Conservation (phyloP, 805 yeast species). For the Candida jianshihensis region DNA sequence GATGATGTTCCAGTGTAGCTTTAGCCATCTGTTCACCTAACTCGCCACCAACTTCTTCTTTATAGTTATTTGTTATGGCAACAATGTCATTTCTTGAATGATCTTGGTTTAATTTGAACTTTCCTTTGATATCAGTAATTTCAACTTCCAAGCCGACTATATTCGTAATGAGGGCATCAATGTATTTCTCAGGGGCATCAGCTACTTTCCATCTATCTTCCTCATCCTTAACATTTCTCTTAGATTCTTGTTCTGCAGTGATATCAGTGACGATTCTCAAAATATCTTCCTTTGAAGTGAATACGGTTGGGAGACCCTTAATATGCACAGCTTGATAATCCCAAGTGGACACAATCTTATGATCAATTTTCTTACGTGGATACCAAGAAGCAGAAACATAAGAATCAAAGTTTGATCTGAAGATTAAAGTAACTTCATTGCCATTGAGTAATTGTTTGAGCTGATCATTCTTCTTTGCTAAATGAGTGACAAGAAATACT, state of each 20-base stretch:
- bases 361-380: conserved; percentile 46
- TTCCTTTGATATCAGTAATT: conserved; percentile 39
- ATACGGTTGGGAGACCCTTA: conserved; percentile 40
- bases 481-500: conserved; percentile 43
- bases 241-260: conserved; percentile 40
- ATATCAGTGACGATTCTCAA: conserved; percentile 36
- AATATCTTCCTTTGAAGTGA: conserved; percentile 41
- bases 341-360: conserved; percentile 68
- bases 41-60: conserved; percentile 30
- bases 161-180: conserved; percentile 36
- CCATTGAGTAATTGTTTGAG: conserved; percentile 31
- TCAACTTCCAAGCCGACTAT: conserved; percentile 53
- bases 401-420: conserved; percentile 39
- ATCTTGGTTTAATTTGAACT: conserved; percentile 54
- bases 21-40: conserved; percentile 14
- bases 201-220: conserved; percentile 40
- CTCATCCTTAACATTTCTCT: conserved; percentile 23
- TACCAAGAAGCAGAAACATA: conserved; percentile 59
- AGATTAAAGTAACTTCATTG: conserved; percentile 41
- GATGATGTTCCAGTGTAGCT: not conserved
- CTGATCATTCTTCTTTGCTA: conserved; percentile 48
- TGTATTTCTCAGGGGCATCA: conserved; percentile 49
- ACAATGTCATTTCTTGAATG: conserved; percentile 34
- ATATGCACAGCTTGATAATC: conserved; percentile 53
- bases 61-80: conserved; percentile 46